A percentile compares a stretch with the other conserved stretches of the same genome.
Conservation (phyloP, 2,329 filamentous ascomycete genomes). For the Phialophora expanda region DNA sequence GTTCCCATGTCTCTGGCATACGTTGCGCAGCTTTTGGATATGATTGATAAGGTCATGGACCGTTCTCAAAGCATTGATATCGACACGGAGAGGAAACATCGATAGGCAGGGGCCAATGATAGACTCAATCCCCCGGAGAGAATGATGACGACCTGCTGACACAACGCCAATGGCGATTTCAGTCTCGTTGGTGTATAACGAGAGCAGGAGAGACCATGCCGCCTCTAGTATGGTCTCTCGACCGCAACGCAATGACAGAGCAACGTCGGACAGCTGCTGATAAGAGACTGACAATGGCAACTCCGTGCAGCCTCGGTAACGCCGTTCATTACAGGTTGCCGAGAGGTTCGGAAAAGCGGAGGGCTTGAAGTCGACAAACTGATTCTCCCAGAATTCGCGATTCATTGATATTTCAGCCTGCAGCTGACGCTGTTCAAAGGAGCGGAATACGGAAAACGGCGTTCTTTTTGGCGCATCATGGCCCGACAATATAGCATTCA, state of each 20-base stretch:
- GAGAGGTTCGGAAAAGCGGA: constrained; percentile 56
- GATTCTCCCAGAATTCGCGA: constrained; percentile 69
- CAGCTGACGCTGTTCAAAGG: constrained; percentile 49
- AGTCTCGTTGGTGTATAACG: constrained; percentile 64
- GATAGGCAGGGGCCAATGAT: constrained; percentile 81
- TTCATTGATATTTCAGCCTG: constrained; percentile 1
- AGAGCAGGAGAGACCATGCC: constrained; percentile 69
- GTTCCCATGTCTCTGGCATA: constrained; percentile 66
- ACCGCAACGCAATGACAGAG: constrained; percentile 57
- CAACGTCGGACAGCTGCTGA: constrained; percentile 45
- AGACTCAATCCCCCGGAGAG: constrained; percentile 70
- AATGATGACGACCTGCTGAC: constrained; percentile 79
- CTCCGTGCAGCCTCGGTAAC: constrained; percentile 24
- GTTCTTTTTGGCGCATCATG: constrained; percentile 51
- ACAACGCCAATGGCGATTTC: constrained; percentile 80
- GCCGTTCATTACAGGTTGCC: not conserved
- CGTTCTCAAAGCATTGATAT: constrained; percentile 59
- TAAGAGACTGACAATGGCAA: constrained; percentile 43
- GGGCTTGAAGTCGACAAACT: constrained; percentile 64
- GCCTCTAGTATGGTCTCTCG: constrained; percentile 78
- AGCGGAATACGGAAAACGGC: constrained; percentile 66
- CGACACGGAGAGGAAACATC: constrained; percentile 73
- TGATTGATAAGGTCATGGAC: constrained; percentile 66
- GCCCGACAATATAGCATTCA: constrained; percentile 59
- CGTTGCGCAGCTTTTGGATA: constrained; percentile 69